phyloP scores from a whole-genome alignment of 208 protist genomes.

The Crithidia acanthocephali region DNA sequence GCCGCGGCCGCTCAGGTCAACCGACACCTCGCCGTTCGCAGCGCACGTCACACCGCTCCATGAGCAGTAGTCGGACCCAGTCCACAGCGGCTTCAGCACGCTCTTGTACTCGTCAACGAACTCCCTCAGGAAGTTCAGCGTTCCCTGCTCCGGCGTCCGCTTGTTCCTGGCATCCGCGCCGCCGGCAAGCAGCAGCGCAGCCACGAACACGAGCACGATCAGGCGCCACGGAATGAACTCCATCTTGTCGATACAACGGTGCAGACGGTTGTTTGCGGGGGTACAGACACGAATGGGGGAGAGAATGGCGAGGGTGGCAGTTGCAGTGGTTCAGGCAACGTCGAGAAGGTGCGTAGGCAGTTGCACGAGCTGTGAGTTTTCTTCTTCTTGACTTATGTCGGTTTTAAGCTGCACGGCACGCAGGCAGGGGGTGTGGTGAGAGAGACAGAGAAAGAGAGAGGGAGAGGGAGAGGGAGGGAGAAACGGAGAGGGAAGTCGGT shows the following conservation, averaged over 20 bases:
- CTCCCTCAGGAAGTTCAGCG: conserved; percentile 27
- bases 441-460: too few relatives aligned
- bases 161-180: not conserved
- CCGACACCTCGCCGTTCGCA: conserved; percentile 29
- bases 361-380: too few relatives aligned
- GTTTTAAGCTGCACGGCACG: too few relatives aligned
- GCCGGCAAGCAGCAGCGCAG: conserved; percentile 17
- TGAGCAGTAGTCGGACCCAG: conserved; percentile 30
- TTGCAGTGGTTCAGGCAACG: not conserved
- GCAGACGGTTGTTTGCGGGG: not conserved
- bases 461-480: too few relatives aligned
- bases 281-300: not conserved
- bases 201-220: conserved; percentile 6
- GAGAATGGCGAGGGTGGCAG: not conserved
- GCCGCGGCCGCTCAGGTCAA: conserved; percentile 17
- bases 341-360: not conserved
- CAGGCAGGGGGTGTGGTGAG: too few relatives aligned
- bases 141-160: conserved; percentile 16
- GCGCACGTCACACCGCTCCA: conserved; percentile 30
- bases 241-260: conserved; percentile 1
- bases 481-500: too few relatives aligned
- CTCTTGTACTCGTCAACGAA: conserved; percentile 23
- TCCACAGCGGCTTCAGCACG: conserved; percentile 25
- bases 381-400: too few relatives aligned
- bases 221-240: not conserved